Evolutionary conservation across 1,284 basidiomycete species (phyloP).

Genomic region (Chalciporus sp.): DNA sequence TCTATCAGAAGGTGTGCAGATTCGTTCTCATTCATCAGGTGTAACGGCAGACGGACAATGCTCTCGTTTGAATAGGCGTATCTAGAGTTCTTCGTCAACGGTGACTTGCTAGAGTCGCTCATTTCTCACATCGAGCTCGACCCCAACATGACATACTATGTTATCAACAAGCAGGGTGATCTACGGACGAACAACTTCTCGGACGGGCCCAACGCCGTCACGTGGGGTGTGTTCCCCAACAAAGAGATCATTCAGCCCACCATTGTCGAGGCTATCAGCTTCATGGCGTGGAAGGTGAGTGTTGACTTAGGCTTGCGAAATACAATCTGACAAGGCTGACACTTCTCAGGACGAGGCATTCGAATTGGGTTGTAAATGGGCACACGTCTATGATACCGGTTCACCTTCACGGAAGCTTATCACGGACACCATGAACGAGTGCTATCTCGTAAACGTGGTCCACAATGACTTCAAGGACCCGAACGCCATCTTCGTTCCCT

Average conservation of each 20-base stretch:
- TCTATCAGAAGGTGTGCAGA: constrained; percentile 88
- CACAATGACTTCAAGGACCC: constrained; percentile 94
- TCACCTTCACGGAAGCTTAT: constrained; percentile 82
- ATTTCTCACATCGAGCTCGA: constrained; percentile 88
- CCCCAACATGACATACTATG: constrained; percentile 93
- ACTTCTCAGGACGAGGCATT: constrained; percentile 89
- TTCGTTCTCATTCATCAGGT: neutral
- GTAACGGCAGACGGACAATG: neutral
- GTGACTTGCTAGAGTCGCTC: constrained; percentile 73
- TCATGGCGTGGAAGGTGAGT: constrained; percentile 93
- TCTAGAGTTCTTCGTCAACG: constrained; percentile 93
- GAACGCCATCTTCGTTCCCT: constrained; percentile 86
- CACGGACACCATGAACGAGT: constrained; percentile 75
- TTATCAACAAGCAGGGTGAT: constrained; percentile 91
- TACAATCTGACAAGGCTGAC: neutral
- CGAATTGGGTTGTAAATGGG: constrained; percentile 95
- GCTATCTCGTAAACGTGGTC: constrained; percentile 94
- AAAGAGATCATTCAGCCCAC: constrained; percentile 99
- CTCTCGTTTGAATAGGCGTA: constrained; percentile 71
- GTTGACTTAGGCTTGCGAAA: neutral
- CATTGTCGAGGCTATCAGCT: constrained; percentile 95
- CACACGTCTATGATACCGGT: constrained; percentile 80
- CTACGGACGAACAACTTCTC: constrained; percentile 90
- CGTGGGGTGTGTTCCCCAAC: constrained; percentile 99
- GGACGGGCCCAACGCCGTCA: constrained; percentile 96